phyloP scores from a whole-genome alignment of 1,284 basidiomycete genomes.

The Rhodotorula sp. region DNA sequence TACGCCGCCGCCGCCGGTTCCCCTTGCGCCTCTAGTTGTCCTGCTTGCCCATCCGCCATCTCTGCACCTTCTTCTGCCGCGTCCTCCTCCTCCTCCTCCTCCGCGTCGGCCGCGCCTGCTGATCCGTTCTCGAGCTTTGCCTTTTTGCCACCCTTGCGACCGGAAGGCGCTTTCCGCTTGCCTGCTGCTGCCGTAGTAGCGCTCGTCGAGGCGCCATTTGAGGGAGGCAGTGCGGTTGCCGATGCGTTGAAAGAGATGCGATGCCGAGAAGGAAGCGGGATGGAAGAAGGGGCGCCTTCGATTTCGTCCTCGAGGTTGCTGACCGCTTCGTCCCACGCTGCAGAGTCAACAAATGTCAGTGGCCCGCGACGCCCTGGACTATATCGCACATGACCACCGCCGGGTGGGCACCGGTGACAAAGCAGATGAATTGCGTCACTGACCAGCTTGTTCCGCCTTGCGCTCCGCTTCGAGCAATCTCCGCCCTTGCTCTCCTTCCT shows the following conservation, averaged over 20 bases:
- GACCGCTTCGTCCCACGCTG: conserved; percentile 40
- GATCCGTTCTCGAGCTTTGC: conserved; percentile 37
- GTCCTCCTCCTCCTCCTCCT: conserved; percentile 5
- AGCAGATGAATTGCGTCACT: conserved; percentile 14
- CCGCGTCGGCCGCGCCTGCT: conserved; percentile 20
- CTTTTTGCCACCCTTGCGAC: conserved; percentile 25
- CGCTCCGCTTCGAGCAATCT: conserved; percentile 64
- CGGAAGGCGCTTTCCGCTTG: conserved; percentile 45
- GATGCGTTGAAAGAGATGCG: conserved; percentile 34
- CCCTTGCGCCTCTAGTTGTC: background rate
- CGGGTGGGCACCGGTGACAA: background rate
- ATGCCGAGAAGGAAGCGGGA: conserved; percentile 41
- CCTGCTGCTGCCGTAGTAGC: conserved; percentile 15
- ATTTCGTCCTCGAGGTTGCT: conserved; percentile 34
- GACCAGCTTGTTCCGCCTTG: conserved; percentile 66
- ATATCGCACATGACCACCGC: background rate
- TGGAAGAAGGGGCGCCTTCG: conserved; percentile 31
- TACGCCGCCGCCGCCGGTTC: conserved; percentile 49
- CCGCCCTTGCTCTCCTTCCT: conserved; percentile 68
- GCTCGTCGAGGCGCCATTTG: background rate
- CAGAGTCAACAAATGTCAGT: background rate
- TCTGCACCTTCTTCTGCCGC: background rate
- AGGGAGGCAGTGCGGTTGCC: background rate
- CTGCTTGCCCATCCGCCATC: background rate
- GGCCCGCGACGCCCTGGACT: background rate